Evolutionary conservation across 225 moss, liverwort and hornwort genomes (phyloP).

Genomic region (Sphagnum contortum): DNA sequence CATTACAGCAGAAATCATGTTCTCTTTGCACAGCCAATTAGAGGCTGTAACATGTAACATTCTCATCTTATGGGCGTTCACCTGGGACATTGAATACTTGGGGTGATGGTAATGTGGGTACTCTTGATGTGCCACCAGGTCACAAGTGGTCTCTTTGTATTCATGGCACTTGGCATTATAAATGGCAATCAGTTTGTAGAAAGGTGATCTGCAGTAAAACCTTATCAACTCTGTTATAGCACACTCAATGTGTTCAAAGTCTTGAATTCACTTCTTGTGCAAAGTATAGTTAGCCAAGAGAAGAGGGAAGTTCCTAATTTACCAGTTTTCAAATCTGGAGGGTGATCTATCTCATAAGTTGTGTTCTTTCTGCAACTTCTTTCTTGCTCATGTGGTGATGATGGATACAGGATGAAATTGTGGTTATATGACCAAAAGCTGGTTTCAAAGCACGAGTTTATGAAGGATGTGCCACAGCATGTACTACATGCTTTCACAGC

Average conservation of each 20-base stretch:
- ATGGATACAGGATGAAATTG: constrained; percentile 46
- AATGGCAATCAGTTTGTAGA: constrained; percentile 67
- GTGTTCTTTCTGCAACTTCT: background rate
- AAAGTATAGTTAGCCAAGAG: background rate
- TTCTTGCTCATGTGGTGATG: background rate
- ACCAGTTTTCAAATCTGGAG: no score
- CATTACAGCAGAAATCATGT: background rate
- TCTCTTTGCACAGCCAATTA: no score
- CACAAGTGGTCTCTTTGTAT: constrained; percentile 60
- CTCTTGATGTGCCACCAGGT: constrained; percentile 31
- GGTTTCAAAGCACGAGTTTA: constrained; percentile 15
- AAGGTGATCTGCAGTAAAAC: constrained; percentile 16
- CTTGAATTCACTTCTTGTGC: background rate
- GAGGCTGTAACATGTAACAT: no score
- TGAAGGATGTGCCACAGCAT: constrained; percentile 11
- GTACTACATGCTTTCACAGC: constrained; percentile 62
- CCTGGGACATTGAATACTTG: no score
- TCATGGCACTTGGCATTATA: constrained; percentile 66
- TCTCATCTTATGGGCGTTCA: no score
- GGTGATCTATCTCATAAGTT: background rate
- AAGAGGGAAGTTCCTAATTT: no score
- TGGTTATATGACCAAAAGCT: constrained; percentile 63
- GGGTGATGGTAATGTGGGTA: background rate
- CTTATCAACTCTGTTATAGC: no score
- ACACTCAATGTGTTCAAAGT: no score